Percentiles rank a stretch among this genome's conserved stretches.
Conservation (phyloP, 129 eudicot species). For the Lactuca sativa region DNA sequence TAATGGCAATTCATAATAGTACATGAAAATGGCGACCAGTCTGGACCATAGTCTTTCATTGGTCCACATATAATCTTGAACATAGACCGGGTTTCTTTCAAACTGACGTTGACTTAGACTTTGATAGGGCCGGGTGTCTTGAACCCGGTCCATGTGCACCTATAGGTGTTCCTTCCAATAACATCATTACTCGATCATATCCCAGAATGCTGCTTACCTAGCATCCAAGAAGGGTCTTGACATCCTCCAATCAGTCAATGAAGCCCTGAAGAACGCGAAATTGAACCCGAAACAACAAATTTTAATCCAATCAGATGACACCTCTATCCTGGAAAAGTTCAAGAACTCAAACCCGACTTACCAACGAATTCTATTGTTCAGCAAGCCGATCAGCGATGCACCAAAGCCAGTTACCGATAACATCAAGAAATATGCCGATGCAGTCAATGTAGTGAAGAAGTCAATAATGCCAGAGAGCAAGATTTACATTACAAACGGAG, state of each 20-base stretch:
- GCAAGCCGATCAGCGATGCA: conserved; percentile 43
- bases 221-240: conserved; percentile 76
- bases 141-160: not conserved
- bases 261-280: conserved; percentile 58
- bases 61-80: too few relatives aligned
- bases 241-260: conserved; percentile 42
- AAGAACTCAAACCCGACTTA: conserved; percentile 43
- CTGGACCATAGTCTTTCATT: too few relatives aligned
- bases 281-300: conserved; percentile 67
- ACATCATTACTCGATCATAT: not conserved
- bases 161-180: not conserved
- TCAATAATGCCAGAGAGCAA: conserved; percentile 33
- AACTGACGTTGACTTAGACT: too few relatives aligned
- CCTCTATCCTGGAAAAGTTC: conserved; percentile 62
- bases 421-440: conserved; percentile 77
- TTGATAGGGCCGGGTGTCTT: too few relatives aligned
- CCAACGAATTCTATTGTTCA: conserved; percentile 49
- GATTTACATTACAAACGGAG: conserved; percentile 35
- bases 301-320: conserved; percentile 78
- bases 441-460: conserved; percentile 45
- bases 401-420: conserved; percentile 43
- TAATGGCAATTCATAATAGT: too few relatives aligned
- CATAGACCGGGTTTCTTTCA: too few relatives aligned
- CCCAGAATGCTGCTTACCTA: conserved; percentile 74
- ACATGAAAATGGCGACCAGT: too few relatives aligned